Evolutionary conservation across 352 stramenopile genomes (phyloP), one percentile per base, ranked within the genome.

Genomic region (Aphanomyces invadans): DNA sequence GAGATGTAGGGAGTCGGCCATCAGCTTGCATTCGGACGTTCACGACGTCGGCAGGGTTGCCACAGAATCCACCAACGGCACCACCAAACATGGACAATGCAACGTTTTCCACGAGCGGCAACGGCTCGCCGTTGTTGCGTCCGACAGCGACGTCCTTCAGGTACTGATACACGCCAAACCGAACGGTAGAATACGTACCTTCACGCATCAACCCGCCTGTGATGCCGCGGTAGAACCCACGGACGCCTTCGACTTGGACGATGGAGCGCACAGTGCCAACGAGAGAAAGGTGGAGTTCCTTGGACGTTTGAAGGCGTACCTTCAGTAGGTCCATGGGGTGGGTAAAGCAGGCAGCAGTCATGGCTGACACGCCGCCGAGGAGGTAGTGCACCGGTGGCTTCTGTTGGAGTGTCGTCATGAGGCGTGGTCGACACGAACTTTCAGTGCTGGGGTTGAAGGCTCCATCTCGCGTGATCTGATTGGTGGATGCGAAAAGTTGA

Each of bases 11-110:
- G 65, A 92, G 45, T 0, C 81, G 74, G 51, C 76, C 86, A 70
- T 92, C 83, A 4, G 83, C 83, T 66, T 90, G 83, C 81, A 92
- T 90, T 62, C 83, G 83, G 65, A 90, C 87, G 71, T 90, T 92
- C 49, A 90, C 83, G 38, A 92, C 90, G 44, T 90, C 83, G 12
- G 83, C 83, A 0, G 81, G 83, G 44, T 92, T 90, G 12, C 83
- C 83, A 4, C 88, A 72, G 2, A 78, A 75, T 9, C 81, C 83
- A 54, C 83, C 83, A 19, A 92, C 52, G 3, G 86, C 79, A 38
- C 83, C 83, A 26, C 83, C 83, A 0, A 74, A 69, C 75, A 92
- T 88, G 17, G 81, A 83, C 23, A 92, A 72, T 21, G 79, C 36
- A 7, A 90, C 72, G 64, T 92, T 92, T 62, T 92, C 78, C 10